Conservation (phyloP, 2,329 filamentous ascomycete species). For the Fonsecaea monophora region DNA sequence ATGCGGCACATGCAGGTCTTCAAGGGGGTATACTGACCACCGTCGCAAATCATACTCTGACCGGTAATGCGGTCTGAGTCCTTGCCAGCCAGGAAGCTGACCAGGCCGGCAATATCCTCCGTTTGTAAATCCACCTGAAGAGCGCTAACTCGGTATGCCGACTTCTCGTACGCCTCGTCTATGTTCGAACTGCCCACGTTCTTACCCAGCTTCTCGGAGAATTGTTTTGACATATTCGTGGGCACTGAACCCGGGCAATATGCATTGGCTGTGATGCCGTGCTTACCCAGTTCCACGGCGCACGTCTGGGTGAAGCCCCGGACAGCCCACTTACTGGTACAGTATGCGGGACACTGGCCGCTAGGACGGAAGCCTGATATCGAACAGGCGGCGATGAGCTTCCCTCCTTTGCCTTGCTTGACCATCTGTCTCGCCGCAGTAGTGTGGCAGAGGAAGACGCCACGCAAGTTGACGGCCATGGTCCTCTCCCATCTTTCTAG, state of each 20-base stretch:
- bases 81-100: slow-evolving; percentile 19
- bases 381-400: slow-evolving; percentile 60
- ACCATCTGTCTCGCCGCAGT: slow-evolving; percentile 70
- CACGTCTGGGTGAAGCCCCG: slow-evolving; percentile 69
- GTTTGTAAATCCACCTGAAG: not conserved
- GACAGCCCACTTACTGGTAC: slow-evolving; percentile 70
- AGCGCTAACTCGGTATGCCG: too few relatives aligned
- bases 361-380: slow-evolving; percentile 63
- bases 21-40: too few relatives aligned
- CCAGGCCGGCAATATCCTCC: slow-evolving; percentile 16
- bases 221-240: slow-evolving; percentile 71
- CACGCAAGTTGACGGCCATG: slow-evolving; percentile 68
- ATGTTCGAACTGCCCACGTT: slow-evolving; percentile 53
- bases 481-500: slow-evolving; percentile 64
- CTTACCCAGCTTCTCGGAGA: slow-evolving; percentile 65
- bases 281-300: slow-evolving; percentile 67
- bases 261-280: slow-evolving; percentile 71
- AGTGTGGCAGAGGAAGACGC: slow-evolving; percentile 69
- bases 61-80: slow-evolving; percentile 58
- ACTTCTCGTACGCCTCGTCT: too few relatives aligned
- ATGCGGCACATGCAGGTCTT: too few relatives aligned
- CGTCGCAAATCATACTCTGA: slow-evolving; percentile 66
- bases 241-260: slow-evolving; percentile 72
- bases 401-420: slow-evolving; percentile 58
- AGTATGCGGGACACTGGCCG: slow-evolving; percentile 66